Base-by-base conservation (phyloP, 2,329 filamentous ascomycete species). In the Beauveria sp. region DNA sequence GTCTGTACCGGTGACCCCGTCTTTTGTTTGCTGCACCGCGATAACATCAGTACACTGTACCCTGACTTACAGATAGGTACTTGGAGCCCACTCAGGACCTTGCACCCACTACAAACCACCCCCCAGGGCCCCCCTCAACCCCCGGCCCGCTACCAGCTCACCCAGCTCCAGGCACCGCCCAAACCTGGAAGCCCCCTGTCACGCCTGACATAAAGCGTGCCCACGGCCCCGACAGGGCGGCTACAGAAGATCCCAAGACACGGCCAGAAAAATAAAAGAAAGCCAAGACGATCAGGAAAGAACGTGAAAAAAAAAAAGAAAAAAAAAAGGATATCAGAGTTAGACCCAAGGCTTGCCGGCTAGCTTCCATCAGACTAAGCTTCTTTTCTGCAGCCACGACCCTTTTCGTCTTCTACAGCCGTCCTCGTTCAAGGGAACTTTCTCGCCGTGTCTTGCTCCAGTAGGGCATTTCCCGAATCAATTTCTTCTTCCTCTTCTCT, bases 121-220 rank as follows among this genome's bases (percentile, higher is more conserved):
- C 14, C 49, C 34, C 34, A 34, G 12, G 31, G 20, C n/a, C 18
- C 49, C 52, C 40, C 14, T 24, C 38, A 31, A 31, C 40, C 26
- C 42, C 34, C 31, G 20, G 16, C 22, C 55, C 45, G 34, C 45
- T 26, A 24, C 14, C 14, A 26, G 22, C 22, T 50, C 26, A 16
- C 12, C 48, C 34, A 43, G 56, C 48, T 42, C 31, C 46, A 43
- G 45, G 46, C 34, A 31, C 56, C 46, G 46, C 56, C 56, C 46
- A 50, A 43, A 6, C 20, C 34, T 43, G 24, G 38, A 42, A 9
- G 14, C 28, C 40, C 45, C 60, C 46, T 61, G 51, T 50, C 26
- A 8, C n/a, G 45, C 43, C 45, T 62, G 52, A 62, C 60, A 62
- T 62, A 62, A 56, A 62, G 60, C 52, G 40, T 42, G 28, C 20